Conservation (phyloP, 1,284 basidiomycete species). For the Wallemia hederae region DNA sequence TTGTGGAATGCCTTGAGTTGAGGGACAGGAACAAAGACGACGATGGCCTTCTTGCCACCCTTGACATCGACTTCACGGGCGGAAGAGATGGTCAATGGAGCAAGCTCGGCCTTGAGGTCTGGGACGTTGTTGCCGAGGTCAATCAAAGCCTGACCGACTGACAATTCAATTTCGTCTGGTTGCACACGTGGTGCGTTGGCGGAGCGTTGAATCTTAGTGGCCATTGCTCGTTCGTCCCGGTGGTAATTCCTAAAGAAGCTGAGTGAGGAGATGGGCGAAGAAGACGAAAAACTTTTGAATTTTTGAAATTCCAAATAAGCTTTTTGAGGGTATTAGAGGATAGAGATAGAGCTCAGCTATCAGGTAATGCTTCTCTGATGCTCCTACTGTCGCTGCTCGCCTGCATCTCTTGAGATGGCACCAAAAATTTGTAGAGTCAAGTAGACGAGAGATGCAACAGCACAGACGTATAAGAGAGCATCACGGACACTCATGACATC, state of each 20-base stretch:
- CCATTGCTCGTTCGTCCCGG: slow-evolving; percentile 4
- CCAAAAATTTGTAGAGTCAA: too few relatives aligned
- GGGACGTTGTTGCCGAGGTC: slow-evolving; percentile 96
- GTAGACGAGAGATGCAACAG: too few relatives aligned
- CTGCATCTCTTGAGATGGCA: too few relatives aligned
- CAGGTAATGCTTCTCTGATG: too few relatives aligned
- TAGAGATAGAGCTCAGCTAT: too few relatives aligned
- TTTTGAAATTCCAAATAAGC: too few relatives aligned
- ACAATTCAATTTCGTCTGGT: slow-evolving; percentile 74
- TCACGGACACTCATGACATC: not conserved
- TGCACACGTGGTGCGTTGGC: slow-evolving; percentile 74
- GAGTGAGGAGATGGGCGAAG: not conserved
- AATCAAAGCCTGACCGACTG: slow-evolving; percentile 79
- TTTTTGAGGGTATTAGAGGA: too few relatives aligned
- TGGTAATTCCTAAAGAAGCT: not conserved
- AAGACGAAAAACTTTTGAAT: too few relatives aligned
- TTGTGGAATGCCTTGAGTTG: slow-evolving; percentile 98
- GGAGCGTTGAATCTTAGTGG: slow-evolving; percentile 65
- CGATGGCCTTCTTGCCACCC: slow-evolving; percentile 97
- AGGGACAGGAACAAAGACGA: slow-evolving; percentile 91
- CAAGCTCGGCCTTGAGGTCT: slow-evolving; percentile 88
- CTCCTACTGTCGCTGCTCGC: too few relatives aligned
- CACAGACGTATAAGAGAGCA: too few relatives aligned
- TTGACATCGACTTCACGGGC: slow-evolving; percentile 97
- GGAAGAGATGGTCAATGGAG: slow-evolving; percentile 84